Evolutionary conservation across 805 yeast genomes (phyloP).

Genomic region (Metschnikowia aberdeeniae): DNA sequence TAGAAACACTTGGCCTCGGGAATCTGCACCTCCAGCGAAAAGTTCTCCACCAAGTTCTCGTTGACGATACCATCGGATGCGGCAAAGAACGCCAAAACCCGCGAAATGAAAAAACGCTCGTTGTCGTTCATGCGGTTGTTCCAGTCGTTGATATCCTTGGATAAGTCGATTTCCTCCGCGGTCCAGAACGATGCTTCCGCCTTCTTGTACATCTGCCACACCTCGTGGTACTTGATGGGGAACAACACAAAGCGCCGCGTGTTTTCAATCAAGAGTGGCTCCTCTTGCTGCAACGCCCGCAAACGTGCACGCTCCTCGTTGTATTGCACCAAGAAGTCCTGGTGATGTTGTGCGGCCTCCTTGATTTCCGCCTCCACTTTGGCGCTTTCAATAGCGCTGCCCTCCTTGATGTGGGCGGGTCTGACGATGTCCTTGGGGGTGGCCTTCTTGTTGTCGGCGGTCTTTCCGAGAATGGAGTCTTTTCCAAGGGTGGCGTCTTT

Average conservation of each 20-base stretch:
- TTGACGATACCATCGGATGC: constrained; percentile 98
- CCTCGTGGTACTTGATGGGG: constrained; percentile 95
- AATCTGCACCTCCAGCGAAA: constrained; percentile 93
- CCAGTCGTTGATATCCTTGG: constrained; percentile 93
- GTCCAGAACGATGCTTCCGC: constrained; percentile 99
- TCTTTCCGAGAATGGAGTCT: constrained; percentile 19
- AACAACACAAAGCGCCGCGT: constrained; percentile 84
- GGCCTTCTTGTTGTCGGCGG: constrained; percentile 14
- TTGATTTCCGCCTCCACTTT: constrained; percentile 23
- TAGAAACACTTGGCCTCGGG: constrained; percentile 98
- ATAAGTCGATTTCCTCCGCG: constrained; percentile 95
- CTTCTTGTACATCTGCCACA: constrained; percentile 98
- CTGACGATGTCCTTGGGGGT: constrained; percentile 20
- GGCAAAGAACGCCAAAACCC: constrained; percentile 95
- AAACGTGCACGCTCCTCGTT: constrained; percentile 68
- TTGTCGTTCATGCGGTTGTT: constrained; percentile 81
- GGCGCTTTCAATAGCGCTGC: constrained; percentile 19
- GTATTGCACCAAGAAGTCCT: constrained; percentile 56
- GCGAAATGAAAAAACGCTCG: constrained; percentile 87
- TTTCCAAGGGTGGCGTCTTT: constrained; percentile 13
- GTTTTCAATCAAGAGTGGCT: constrained; percentile 85
- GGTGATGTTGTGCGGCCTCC: constrained; percentile 39
- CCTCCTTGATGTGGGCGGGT: constrained; percentile 17
- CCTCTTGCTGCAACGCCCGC: constrained; percentile 76
- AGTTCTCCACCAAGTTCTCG: constrained; percentile 95